These are phyloP conservation scores for Corylus americana DNA, from an alignment of 306 rosid genomes.

Conservation along the genomic window DNA sequence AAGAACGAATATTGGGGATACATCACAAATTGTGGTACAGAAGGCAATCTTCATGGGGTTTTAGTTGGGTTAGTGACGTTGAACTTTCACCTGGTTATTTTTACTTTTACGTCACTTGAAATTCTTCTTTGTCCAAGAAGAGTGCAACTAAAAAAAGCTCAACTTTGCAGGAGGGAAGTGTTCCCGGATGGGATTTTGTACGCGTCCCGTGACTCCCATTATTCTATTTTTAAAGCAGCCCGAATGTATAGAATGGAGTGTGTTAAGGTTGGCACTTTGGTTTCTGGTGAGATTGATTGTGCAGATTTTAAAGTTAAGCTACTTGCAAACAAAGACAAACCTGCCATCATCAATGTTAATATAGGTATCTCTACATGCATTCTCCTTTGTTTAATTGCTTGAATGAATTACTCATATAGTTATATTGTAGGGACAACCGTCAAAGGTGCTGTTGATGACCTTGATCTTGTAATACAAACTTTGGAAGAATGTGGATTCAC, in stretches of 20 bases:
- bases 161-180: slow-evolving; percentile 58
- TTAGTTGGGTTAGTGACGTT: slow-evolving; percentile 55
- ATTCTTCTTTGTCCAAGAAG: not conserved
- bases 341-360: slow-evolving; percentile 69
- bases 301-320: slow-evolving; percentile 44
- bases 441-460: slow-evolving; percentile 66
- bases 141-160: not conserved
- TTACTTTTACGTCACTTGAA: not conserved
- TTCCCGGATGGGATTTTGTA: slow-evolving; percentile 66
- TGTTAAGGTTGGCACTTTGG: slow-evolving; percentile 47
- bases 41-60: slow-evolving; percentile 96
- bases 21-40: slow-evolving; percentile 97
- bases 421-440: slow-evolving; percentile 59
- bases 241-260: slow-evolving; percentile 78
- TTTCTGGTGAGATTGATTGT: slow-evolving; percentile 74
- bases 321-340: slow-evolving; percentile 53
- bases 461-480: slow-evolving; percentile 51
- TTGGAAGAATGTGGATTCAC: slow-evolving; percentile 55
- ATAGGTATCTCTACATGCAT: slow-evolving; percentile 39
- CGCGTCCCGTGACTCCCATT: slow-evolving; percentile 65
- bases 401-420: slow-evolving; percentile 7
- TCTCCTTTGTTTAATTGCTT: not conserved
- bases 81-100: not conserved
- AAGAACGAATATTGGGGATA: slow-evolving; percentile 98
- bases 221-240: slow-evolving; percentile 75